phyloP scores from a whole-genome alignment of 352 stramenopile species.

The Pythium volutum region DNA sequence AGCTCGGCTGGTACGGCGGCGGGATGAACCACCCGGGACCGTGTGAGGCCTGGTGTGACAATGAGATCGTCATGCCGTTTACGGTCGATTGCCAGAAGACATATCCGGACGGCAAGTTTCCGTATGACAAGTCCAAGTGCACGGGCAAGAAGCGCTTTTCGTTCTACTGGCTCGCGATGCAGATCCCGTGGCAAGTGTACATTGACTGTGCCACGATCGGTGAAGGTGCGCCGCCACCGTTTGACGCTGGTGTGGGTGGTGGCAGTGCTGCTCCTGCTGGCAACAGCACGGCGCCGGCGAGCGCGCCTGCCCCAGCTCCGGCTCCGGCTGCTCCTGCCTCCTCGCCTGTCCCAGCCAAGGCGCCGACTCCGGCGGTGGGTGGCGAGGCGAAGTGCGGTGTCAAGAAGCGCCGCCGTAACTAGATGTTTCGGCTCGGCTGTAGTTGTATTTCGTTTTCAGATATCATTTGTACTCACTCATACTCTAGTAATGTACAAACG shows the following conservation, averaged over 20 bases:
- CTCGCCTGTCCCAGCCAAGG: background rate
- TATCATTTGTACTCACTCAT: background rate
- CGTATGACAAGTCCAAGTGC: conserved; percentile 40
- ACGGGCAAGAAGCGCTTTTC: conserved; percentile 34
- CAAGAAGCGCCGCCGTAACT: background rate
- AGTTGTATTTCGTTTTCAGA: background rate
- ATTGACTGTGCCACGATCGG: conserved; percentile 22
- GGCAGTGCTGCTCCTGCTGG: background rate
- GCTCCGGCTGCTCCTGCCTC: background rate
- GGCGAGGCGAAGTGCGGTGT: background rate
- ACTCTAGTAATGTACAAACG: background rate
- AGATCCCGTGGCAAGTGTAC: conserved; percentile 60
- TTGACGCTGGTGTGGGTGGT: background rate
- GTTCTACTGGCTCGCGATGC: conserved; percentile 56
- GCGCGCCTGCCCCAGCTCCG: background rate
- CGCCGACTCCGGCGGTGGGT: background rate
- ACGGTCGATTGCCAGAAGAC: conserved; percentile 35
- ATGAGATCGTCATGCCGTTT: conserved; percentile 29
- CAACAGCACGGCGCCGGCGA: conserved; percentile 6
- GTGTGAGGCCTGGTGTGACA: conserved; percentile 46
- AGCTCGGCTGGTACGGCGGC: conserved; percentile 44
- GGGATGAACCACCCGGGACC: conserved; percentile 36
- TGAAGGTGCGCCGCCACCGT: background rate
- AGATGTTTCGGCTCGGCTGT: background rate
- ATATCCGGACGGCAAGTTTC: conserved; percentile 34